Evolutionary conservation across 805 yeast species (phyloP), one percentile per base, ranked within the genome.

Genomic region (Soucietia sequanensis): DNA sequence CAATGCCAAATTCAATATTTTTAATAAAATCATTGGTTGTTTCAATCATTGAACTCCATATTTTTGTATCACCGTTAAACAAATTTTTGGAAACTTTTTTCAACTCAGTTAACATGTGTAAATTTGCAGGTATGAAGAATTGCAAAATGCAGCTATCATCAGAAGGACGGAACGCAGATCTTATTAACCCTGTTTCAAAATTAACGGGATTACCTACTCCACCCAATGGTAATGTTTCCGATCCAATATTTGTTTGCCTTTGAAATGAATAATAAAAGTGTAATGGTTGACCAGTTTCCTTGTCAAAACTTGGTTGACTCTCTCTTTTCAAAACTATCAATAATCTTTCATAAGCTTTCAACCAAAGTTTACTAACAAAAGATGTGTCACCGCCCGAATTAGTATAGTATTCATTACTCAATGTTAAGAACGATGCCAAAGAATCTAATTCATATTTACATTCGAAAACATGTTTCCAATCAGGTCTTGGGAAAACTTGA

Each of bases 381-480:
- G 75, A 58, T 1, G 54, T 48, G 44, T 80, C 84, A 9, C 50
- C 54, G 2, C 60, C 65, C 0, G 88, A 75, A 32, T 71, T 57
- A 28, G 67, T 75, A 43, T 63, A 80, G 54, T 82, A 89, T 38
- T 82, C 91, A 50, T 81, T 84, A 6, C 85, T 68, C 38, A 88
- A 60, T 0, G 89, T 82, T 37, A 88, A 62, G 48, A 88, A 88
- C 4, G 93, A 81, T 0, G 95, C 95, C 33, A 88, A 61, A 2
- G 93, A 83, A 58, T 88, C 96, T 37, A 88, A 66, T 54, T 88
- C 96, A 68, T 84, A 88, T 54, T 88, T 88, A 60, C 96, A 88
- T 54, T 88, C 96, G 58, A 86, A 88, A 0, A 85, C 95, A 17
- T 67, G 66, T 12, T 56, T 55, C 80, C 89, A 84, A 39, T 84